Evolutionary conservation across 2,329 filamentous ascomycete species (phyloP).

Genomic region (Ophiosphaerella korrae): DNA sequence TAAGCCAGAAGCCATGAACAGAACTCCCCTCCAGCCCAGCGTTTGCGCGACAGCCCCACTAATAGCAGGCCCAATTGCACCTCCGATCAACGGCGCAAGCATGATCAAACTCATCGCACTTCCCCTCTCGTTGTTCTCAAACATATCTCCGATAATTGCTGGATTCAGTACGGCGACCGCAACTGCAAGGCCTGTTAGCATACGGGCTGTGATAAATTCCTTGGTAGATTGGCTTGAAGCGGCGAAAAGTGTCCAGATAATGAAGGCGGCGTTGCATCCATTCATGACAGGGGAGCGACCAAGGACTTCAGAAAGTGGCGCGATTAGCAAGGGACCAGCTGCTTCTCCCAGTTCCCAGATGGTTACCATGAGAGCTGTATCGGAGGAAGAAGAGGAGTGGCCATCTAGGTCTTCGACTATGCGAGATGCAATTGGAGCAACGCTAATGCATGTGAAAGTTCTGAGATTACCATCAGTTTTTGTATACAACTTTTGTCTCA

Average conservation of each 20-base stretch:
- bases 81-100: slow-evolving; percentile 63
- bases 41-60: slow-evolving; percentile 60
- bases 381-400: slow-evolving; percentile 26
- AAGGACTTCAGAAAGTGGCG: slow-evolving; percentile 41
- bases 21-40: slow-evolving; percentile 60
- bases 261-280: slow-evolving; percentile 51
- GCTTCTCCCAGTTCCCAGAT: slow-evolving; percentile 47
- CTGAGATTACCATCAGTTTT: slow-evolving; percentile 23
- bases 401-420: slow-evolving; percentile 42
- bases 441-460: slow-evolving; percentile 47
- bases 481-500: background rate
- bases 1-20: slow-evolving; percentile 58
- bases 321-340: slow-evolving; percentile 41
- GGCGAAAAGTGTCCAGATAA: slow-evolving; percentile 49
- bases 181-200: slow-evolving; percentile 53
- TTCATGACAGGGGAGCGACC: slow-evolving; percentile 43
- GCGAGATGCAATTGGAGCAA: slow-evolving; percentile 38
- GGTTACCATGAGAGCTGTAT: slow-evolving; percentile 40
- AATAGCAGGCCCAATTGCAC: slow-evolving; percentile 62
- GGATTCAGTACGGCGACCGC: slow-evolving; percentile 64
- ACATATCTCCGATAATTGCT: slow-evolving; percentile 68
- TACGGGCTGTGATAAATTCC: slow-evolving; percentile 50
- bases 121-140: slow-evolving; percentile 62
- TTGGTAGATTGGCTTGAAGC: slow-evolving; percentile 45
- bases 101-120: slow-evolving; percentile 63